phyloP scores from a whole-genome alignment of 1,284 basidiomycete genomes.

The Waitea zeae region DNA sequence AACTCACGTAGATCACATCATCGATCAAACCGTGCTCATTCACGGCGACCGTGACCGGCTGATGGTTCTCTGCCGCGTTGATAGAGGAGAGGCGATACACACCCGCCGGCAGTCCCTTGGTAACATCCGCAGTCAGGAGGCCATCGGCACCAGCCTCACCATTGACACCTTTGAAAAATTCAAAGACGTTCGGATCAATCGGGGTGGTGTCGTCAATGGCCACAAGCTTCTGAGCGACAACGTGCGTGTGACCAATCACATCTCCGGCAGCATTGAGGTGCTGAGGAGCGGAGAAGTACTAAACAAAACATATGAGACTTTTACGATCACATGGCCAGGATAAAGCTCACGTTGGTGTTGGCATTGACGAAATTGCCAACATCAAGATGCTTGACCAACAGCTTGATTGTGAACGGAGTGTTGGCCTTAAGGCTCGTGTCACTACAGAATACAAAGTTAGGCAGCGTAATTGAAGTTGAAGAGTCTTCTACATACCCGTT shows the following conservation, averaged over 20 bases:
- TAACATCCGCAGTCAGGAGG: constrained; percentile 26
- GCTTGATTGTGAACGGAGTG: constrained; percentile 34
- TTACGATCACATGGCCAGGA: no score
- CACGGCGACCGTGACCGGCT: constrained; percentile 24
- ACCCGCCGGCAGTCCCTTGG: constrained; percentile 33
- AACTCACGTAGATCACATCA: constrained; percentile 29
- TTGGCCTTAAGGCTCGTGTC: constrained; percentile 16
- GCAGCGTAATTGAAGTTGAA: no score
- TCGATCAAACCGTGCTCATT: constrained; percentile 34
- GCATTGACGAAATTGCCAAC: constrained; percentile 50
- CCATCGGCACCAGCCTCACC: constrained; percentile 22
- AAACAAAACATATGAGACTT: no score
- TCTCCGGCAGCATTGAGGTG: constrained; percentile 32
- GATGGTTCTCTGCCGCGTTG: constrained; percentile 37
- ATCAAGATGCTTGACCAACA: constrained; percentile 36
- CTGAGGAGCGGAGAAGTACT: constrained; percentile 57
- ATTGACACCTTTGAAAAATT: constrained; percentile 56
- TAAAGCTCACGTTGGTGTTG: constrained; percentile 28
- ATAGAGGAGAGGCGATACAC: constrained; percentile 35
- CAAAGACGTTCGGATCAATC: constrained; percentile 35
- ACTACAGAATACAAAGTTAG: no score
- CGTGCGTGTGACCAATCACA: constrained; percentile 45
- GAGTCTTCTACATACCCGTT: constrained; percentile 25
- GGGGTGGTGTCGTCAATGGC: constrained; percentile 29
- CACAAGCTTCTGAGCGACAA: constrained; percentile 38